Percentiles rank a stretch among this genome's conserved stretches.
Conservation (phyloP, 2,329 filamentous ascomycete genomes). For the Gaeumannomyces tritici region DNA sequence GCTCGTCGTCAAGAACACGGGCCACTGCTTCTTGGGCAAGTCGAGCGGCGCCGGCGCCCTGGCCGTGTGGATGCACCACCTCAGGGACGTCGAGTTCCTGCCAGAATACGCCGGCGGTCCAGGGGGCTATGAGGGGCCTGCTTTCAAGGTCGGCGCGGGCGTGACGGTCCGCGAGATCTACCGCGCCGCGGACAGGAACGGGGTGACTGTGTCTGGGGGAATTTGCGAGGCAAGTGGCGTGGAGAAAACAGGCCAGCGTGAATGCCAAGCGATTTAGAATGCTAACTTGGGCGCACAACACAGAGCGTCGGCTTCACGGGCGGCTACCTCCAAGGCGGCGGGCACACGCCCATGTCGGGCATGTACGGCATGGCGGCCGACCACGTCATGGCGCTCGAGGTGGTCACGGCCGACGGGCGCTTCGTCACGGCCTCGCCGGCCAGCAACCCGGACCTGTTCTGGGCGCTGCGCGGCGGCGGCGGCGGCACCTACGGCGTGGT, state of each 20-base stretch:
- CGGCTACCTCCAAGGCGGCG: constrained; percentile 38
- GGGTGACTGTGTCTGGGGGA: constrained; percentile 41
- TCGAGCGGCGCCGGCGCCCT: constrained; percentile 26
- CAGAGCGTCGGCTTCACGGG: constrained; percentile 41
- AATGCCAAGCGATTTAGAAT: too few relatives aligned
- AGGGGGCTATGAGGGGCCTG: constrained; percentile 9
- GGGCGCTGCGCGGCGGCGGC: constrained; percentile 37
- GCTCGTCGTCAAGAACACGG: constrained; percentile 41
- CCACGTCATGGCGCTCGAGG: constrained; percentile 35
- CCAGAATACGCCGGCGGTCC: constrained; percentile 20
- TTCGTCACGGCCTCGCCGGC: constrained; percentile 29
- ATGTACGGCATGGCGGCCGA: constrained; percentile 40
- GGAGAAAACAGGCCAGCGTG: too few relatives aligned
- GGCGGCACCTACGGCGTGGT: constrained; percentile 27
- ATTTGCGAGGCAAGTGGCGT: constrained; percentile 6
- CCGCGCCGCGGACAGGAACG: constrained; percentile 32
- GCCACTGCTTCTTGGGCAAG: constrained; percentile 38
- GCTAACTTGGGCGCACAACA: constrained; percentile 3
- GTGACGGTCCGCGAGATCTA: constrained; percentile 42
- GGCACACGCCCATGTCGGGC: constrained; percentile 41
- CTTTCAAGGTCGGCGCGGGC: constrained; percentile 38
- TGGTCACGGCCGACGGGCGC: constrained; percentile 35
- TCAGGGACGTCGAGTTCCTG: constrained; percentile 32
- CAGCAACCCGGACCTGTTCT: constrained; percentile 36
- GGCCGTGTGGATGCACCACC: constrained; percentile 22